These are phyloP conservation scores for Dipteronia dyeriana DNA, from an alignment of 345 rosid species.

Conservation along the genomic window DNA sequence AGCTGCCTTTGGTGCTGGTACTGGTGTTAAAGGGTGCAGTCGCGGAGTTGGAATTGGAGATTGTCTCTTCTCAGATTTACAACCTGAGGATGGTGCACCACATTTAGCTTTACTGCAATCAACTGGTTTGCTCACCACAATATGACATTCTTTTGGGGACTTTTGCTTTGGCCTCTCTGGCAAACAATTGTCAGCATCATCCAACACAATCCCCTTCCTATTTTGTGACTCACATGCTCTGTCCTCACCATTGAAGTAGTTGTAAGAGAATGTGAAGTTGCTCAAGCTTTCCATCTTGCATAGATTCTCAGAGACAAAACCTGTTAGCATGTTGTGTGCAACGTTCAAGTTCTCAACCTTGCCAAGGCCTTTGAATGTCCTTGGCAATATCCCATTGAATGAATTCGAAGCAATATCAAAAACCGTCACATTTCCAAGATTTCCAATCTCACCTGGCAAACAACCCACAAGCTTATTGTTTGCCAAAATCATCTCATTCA, in stretches of 20 bases:
- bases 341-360: constrained; percentile 42
- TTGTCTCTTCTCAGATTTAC: constrained; percentile 6
- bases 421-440: constrained; percentile 47
- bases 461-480: constrained; percentile 59
- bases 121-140: constrained; percentile 50
- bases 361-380: constrained; percentile 36
- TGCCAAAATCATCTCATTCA: constrained; percentile 53
- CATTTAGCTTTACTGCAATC: constrained; percentile 63
- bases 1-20: constrained; percentile 9
- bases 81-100: constrained; percentile 2
- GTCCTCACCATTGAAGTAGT: constrained; percentile 58
- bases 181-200: constrained; percentile 51
- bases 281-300: constrained; percentile 49
- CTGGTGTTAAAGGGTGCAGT: constrained; percentile 2
- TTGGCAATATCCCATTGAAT: constrained; percentile 48
- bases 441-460: constrained; percentile 62
- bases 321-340: constrained; percentile 46
- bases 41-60: constrained; percentile 15
- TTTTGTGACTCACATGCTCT: constrained; percentile 38
- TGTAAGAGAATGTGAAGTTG: constrained; percentile 48
- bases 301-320: constrained; percentile 42
- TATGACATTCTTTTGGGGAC: constrained; percentile 35
- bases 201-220: constrained; percentile 37
- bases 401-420: constrained; percentile 49
- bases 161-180: constrained; percentile 50